These are phyloP conservation scores for Magnusiomyces sp. DNA, from an alignment of 1,139 yeast species.

Conservation along the genomic window DNA sequence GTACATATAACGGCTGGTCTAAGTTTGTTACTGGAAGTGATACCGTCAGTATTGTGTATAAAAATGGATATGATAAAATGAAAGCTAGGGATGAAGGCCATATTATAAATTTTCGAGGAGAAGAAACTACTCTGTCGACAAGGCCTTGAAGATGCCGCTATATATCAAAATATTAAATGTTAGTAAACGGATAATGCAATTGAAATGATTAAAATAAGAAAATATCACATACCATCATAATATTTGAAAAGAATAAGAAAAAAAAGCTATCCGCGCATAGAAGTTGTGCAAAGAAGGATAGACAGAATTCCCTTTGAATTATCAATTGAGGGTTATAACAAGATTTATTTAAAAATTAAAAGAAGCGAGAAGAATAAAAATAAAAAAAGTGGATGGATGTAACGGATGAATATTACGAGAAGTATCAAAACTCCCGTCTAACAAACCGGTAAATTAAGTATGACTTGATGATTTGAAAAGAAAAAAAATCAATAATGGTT, in stretches of 20 bases:
- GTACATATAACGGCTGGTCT: conserved; percentile 6
- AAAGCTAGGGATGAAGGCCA: conserved; percentile 45
- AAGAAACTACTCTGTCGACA: conserved; percentile 9
- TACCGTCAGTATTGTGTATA: conserved; percentile 30
- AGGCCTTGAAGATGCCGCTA: conserved; percentile 15
- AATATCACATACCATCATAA: too few species aligned
- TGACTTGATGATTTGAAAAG: too few species aligned
- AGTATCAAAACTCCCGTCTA: too few species aligned
- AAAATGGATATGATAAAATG: conserved; percentile 45
- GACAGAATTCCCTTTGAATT: not conserved
- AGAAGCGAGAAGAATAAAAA: not conserved
- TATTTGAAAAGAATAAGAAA: not conserved
- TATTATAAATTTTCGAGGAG: conserved; percentile 40
- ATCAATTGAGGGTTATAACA: not conserved
- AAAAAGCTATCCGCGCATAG: not conserved
- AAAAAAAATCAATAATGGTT: too few species aligned
- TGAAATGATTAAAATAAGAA: too few species aligned
- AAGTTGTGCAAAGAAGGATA: not conserved
- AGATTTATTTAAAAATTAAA: not conserved
- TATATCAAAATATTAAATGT: not conserved
- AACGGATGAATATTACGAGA: too few species aligned
- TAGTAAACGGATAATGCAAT: too few species aligned
- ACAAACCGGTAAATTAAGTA: too few species aligned
- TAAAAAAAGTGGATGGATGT: too few species aligned
- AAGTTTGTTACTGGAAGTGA: conserved; percentile 10